Evolutionary conservation across 306 rosid species (phyloP), one percentile per base, ranked within the genome.

Genomic region (Senna siamea): DNA sequence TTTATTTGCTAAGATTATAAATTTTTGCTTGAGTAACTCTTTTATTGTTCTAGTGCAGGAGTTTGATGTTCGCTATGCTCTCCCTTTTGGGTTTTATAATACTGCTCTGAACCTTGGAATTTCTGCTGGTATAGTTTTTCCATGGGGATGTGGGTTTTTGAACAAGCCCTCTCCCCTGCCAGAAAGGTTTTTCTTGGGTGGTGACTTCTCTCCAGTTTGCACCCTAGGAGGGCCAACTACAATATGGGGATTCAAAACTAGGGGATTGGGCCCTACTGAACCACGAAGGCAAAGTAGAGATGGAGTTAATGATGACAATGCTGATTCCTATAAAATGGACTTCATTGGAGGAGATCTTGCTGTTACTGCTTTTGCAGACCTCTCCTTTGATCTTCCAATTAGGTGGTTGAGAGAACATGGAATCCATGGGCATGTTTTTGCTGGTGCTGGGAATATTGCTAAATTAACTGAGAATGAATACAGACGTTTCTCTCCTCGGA

Each of bases 261-360:
- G 99, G 79, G 98, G 97, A 68, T 78, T 92, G 66, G 93, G 99
- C 70, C 98, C 93, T 17, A 83, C 90, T 67, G 98, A 95, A 80
- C 92, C 92, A 38, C 81, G 83, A 69, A 89, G 98, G 70, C 83
- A 74, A 77, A 76, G 43, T 59, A 81, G 77, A 66, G 89, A 81
- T 71, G 87, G 75, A 78, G 64, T 60, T 72, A 54, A 63, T 69
- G 75, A 74, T 65, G 93, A 82, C 72, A 68, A 77, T 74, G 64
- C 72, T 32, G 93, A 86, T 54, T 70, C 89, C 69, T 63, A 87
- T 69, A 75, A 78, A 80, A 83, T 86, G 78, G 98, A 92, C 86
- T 85, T 66, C 55, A 19, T 92, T 82, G 99, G 99, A 73, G 99
- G 99, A 79, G 99, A 95, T 88, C 90, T 95, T 73, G 97, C 98